Percentiles rank a stretch among this genome's conserved stretches.
phyloP scores from a whole-genome alignment of 2,329 filamentous ascomycete genomes.

The Bipolaris cookei region DNA sequence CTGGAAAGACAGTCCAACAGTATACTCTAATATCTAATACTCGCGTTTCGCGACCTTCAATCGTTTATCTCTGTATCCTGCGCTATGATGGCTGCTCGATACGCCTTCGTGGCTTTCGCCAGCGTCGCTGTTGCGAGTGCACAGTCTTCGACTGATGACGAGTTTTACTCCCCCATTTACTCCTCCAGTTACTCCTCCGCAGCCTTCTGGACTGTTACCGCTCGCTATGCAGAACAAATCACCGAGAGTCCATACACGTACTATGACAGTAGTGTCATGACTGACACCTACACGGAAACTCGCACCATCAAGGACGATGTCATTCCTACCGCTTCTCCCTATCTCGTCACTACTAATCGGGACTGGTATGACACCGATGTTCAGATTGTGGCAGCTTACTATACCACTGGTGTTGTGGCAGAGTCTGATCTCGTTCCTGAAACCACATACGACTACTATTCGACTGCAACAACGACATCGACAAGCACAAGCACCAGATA shows the following conservation, averaged over 20 bases:
- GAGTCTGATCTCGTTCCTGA: constrained; percentile 33
- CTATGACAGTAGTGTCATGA: constrained; percentile 10
- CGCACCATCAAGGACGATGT: constrained; percentile 32
- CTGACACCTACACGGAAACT: constrained; percentile 20
- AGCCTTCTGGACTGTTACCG: constrained; percentile 37
- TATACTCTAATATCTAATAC: constrained; percentile 17
- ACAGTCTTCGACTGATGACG: constrained; percentile 12
- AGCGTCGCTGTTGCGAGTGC: constrained; percentile 19
- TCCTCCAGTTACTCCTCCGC: constrained; percentile 7
- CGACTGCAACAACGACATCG: constrained; percentile 15
- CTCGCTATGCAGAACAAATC: constrained; percentile 25
- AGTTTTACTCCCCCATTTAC: not conserved
- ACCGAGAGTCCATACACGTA: constrained; percentile 26
- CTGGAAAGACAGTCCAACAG: constrained; percentile 12
- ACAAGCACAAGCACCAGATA: constrained; percentile 21
- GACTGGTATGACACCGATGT: constrained; percentile 25
- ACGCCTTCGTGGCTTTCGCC: constrained; percentile 22
- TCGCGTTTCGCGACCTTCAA: constrained; percentile 16
- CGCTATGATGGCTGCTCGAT: constrained; percentile 25
- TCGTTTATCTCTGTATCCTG: constrained; percentile 3
- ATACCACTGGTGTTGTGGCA: constrained; percentile 28
- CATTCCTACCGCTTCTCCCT: constrained; percentile 34
- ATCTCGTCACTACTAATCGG: constrained; percentile 10
- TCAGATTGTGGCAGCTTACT: constrained; percentile 29
- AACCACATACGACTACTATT: constrained; percentile 13